Conservation (phyloP, 1,284 basidiomycete genomes). For the Fistulinella cinereoalba region DNA sequence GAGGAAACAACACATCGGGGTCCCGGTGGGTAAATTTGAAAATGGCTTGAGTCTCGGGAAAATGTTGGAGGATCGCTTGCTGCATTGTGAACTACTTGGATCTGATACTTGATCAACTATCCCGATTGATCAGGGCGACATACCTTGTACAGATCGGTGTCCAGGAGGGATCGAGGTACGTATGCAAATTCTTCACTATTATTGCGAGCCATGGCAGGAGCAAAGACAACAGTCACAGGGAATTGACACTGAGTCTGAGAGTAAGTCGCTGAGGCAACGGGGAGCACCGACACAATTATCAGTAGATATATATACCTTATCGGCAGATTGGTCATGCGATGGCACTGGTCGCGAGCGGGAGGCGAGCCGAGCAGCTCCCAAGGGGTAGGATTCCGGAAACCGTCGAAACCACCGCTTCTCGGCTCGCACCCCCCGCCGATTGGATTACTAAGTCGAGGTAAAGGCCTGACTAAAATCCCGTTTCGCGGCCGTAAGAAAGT, state of each 20-base stretch:
- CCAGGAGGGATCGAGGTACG: constrained; percentile 64
- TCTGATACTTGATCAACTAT: neutral
- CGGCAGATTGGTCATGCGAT: too few species aligned
- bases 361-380: too few species aligned
- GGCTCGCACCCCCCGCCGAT: too few species aligned
- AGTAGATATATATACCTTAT: neutral
- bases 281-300: neutral
- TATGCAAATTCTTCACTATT: constrained; percentile 12
- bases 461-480: too few species aligned
- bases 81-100: constrained; percentile 89
- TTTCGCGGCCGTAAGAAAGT: too few species aligned
- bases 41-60: constrained; percentile 63
- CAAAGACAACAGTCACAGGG: too few species aligned
- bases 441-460: too few species aligned
- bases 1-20: constrained; percentile 68
- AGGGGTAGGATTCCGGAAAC: too few species aligned
- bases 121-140: neutral
- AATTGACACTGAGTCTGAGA: neutral
- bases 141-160: constrained; percentile 97
- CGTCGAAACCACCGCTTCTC: too few species aligned
- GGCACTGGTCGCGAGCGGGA: too few species aligned
- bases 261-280: neutral
- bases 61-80: constrained; percentile 85
- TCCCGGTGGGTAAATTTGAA: constrained; percentile 90
- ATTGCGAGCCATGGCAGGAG: constrained; percentile 16